These are phyloP conservation scores for Podospora pseudopauciseta DNA, from an alignment of 495 filamentous ascomycete species.

Conservation along the genomic window DNA sequence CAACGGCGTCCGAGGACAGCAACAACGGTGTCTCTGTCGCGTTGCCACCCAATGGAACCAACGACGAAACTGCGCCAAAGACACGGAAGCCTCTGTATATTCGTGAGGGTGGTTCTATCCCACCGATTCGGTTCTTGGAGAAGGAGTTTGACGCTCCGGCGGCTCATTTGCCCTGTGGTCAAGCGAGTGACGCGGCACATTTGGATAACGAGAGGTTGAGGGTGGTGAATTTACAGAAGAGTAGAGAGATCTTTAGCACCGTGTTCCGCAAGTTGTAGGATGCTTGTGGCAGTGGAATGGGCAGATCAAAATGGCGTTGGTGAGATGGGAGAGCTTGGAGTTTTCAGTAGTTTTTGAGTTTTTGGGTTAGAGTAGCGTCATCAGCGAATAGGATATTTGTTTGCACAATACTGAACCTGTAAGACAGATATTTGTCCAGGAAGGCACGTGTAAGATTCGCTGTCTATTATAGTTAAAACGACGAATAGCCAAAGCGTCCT, in stretches of 20 bases:
- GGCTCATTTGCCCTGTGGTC: constrained; percentile 90
- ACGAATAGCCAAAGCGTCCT: too few relatives aligned
- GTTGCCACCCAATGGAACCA: constrained; percentile 17
- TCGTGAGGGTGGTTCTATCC: constrained; percentile 91
- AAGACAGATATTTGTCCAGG: too few relatives aligned
- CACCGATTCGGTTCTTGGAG: constrained; percentile 87
- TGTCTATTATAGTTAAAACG: too few relatives aligned
- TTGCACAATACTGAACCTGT: too few relatives aligned
- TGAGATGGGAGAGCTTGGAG: neutral
- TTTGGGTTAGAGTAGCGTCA: neutral
- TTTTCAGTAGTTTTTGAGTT: neutral
- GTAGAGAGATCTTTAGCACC: constrained; percentile 81
- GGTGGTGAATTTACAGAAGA: constrained; percentile 83
- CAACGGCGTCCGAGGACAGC: neutral
- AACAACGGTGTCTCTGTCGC: constrained; percentile 5
- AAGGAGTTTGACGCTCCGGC: constrained; percentile 92
- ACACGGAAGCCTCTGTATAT: constrained; percentile 74
- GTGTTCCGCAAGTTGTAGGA: constrained; percentile 60
- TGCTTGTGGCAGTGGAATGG: neutral
- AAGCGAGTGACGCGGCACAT: constrained; percentile 92
- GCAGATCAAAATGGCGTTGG: neutral
- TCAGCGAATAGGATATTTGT: neutral
- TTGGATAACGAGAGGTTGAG: constrained; percentile 90
- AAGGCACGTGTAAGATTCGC: too few relatives aligned
- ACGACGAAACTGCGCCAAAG: constrained; percentile 26